A percentile compares a stretch with the other conserved stretches of the same genome.
Conservation (phyloP, 2,329 filamentous ascomycete species). For the Drechslera avenae region DNA sequence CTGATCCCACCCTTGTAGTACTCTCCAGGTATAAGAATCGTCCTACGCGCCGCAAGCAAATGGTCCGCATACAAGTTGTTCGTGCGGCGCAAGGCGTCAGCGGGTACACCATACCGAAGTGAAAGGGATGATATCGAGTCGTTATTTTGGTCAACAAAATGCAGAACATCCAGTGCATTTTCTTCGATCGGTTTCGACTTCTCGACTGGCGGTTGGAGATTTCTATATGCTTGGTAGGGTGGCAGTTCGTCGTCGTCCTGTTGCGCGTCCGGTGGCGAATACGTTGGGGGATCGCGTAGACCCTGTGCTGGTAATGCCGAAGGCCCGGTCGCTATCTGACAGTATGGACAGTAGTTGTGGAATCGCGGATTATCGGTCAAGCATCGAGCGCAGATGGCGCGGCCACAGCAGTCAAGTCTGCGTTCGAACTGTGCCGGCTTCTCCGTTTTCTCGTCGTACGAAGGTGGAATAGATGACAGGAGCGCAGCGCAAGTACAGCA, state of each 20-base stretch:
- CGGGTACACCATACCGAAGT: conserved; percentile 72
- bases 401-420: conserved; percentile 69
- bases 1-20: conserved; percentile 71
- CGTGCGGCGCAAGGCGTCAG: conserved; percentile 63
- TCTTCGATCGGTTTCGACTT: conserved; percentile 39
- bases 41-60: conserved; percentile 70
- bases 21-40: conserved; percentile 72
- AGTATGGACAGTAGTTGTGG: conserved; percentile 72
- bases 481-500: conserved; percentile 74
- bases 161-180: conserved; percentile 67
- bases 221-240: conserved; percentile 50
- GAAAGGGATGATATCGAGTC: conserved; percentile 73
- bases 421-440: conserved; percentile 66
- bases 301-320: conserved; percentile 65
- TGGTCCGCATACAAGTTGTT: conserved; percentile 77
- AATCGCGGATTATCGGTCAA: conserved; percentile 73
- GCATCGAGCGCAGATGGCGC: conserved; percentile 74
- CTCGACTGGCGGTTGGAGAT: conserved; percentile 31
- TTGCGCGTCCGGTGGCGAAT: conserved; percentile 53
- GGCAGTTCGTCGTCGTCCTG: conserved; percentile 49
- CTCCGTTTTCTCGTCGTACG: conserved; percentile 61
- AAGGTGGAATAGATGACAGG: conserved; percentile 60
- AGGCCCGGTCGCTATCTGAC: conserved; percentile 70
- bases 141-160: conserved; percentile 72
- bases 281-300: conserved; percentile 70